Evolutionary conservation across 768 basidiomycete genomes (phyloP).

Genomic region (Amanita molliuscula): DNA sequence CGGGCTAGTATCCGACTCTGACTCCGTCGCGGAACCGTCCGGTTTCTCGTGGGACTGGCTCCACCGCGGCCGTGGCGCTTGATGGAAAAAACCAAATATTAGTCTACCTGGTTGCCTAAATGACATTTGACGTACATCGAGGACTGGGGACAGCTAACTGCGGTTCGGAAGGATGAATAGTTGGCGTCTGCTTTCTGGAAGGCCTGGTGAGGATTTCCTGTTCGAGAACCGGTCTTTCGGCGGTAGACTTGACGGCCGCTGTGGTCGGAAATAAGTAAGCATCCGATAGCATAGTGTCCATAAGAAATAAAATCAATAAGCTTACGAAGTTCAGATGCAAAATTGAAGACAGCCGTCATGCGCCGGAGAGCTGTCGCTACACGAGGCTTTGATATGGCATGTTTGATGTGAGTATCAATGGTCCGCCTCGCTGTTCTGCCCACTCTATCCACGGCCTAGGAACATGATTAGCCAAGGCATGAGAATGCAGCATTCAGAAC

Average conservation of each 20-base stretch:
- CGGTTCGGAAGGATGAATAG: slow-evolving; percentile 2
- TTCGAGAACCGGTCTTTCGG: slow-evolving; percentile 34
- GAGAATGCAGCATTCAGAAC: slow-evolving; percentile 21
- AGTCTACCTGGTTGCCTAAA: not conserved
- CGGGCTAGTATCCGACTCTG: slow-evolving; percentile 23
- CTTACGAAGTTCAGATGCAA: slow-evolving; percentile 56
- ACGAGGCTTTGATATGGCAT: slow-evolving; percentile 60
- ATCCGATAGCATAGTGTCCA: slow-evolving; percentile 4
- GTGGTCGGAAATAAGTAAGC: slow-evolving; percentile 9
- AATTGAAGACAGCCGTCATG: slow-evolving; percentile 65
- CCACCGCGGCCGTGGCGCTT: slow-evolving; percentile 1
- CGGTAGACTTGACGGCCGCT: slow-evolving; percentile 44
- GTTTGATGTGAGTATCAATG: slow-evolving; percentile 61
- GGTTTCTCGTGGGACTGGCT: not conserved
- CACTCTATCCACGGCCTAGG: slow-evolving; percentile 57
- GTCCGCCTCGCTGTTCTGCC: slow-evolving; percentile 61
- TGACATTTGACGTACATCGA: slow-evolving; percentile 7
- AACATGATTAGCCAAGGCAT: slow-evolving; percentile 1
- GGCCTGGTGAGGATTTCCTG: slow-evolving; percentile 10
- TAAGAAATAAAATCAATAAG: slow-evolving; percentile 9
- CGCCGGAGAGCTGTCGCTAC: slow-evolving; percentile 57
- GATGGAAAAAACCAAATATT: slow-evolving; percentile 4
- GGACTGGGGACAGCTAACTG: slow-evolving; percentile 7
- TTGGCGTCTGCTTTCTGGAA: slow-evolving; percentile 8
- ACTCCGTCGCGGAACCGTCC: slow-evolving; percentile 35